A percentile compares a stretch with the other conserved stretches of the same genome.
Evolutionary conservation across 108 stramenopile genomes (phyloP).

Genomic region (Nitzschia palea): DNA sequence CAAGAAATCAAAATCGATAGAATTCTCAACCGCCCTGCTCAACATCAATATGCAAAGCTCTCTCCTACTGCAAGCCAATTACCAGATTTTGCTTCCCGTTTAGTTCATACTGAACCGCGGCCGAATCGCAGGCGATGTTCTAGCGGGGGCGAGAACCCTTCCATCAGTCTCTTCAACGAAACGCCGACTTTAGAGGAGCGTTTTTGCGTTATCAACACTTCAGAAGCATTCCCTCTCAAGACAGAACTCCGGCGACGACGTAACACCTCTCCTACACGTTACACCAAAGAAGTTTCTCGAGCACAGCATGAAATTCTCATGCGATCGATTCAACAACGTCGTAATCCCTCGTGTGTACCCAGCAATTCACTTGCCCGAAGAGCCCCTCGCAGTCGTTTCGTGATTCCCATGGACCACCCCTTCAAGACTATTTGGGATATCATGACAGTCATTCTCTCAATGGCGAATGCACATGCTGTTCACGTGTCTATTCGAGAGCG

Average conservation of each 20-base stretch:
- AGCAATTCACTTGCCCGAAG: not conserved
- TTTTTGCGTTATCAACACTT: not conserved
- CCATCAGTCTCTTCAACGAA: not conserved
- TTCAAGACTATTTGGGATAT: conserved; percentile 83
- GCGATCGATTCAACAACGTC: not conserved
- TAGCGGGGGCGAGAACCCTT: not conserved
- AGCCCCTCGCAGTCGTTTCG: conserved; percentile 17
- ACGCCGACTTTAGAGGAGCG: not conserved
- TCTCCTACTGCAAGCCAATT: too few species aligned
- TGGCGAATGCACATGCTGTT: conserved; percentile 63
- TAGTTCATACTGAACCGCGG: not conserved
- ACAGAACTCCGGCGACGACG: not conserved
- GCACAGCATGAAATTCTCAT: not conserved
- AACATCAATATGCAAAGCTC: too few species aligned
- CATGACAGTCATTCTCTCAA: conserved; percentile 67
- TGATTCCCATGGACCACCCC: conserved; percentile 81
- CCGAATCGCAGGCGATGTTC: not conserved
- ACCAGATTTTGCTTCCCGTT: too few species aligned
- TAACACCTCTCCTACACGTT: not conserved
- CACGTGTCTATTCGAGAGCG: conserved; percentile 78
- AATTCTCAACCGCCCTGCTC: not conserved
- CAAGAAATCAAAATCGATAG: not conserved
- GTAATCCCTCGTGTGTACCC: not conserved
- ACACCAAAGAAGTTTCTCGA: not conserved
- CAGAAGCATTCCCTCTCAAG: not conserved